phyloP scores from a whole-genome alignment of 140 eudicot species.

The Bidens hawaiensis region DNA sequence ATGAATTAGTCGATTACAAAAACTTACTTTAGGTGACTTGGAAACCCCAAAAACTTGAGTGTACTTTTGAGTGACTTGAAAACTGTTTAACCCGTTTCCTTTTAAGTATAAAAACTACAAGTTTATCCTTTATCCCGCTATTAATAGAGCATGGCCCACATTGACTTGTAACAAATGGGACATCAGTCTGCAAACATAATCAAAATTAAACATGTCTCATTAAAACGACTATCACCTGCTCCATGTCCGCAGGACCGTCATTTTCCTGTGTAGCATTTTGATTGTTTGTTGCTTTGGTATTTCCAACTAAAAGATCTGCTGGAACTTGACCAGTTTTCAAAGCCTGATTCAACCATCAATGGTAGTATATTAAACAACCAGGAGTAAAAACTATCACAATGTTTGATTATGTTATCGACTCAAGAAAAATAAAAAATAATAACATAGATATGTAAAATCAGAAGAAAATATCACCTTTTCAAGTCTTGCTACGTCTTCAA shows the following conservation, averaged over 20 bases:
- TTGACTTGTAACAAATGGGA: not conserved
- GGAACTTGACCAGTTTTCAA: conserved; percentile 86
- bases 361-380: conserved; percentile 1
- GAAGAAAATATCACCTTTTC: conserved; percentile 58
- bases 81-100: not conserved
- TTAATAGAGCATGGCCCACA: not conserved
- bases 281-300: conserved; percentile 18
- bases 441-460: not conserved
- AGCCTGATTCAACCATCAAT: conserved; percentile 48
- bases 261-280: conserved; percentile 36
- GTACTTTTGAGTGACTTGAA: not conserved
- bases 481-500: conserved; percentile 96
- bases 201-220: not conserved
- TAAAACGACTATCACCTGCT: conserved; percentile 45
- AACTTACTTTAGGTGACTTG: not conserved
- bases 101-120: not conserved
- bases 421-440: not conserved
- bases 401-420: not conserved
- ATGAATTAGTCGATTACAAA: not conserved
- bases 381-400: not conserved
- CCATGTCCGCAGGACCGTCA: conserved; percentile 65
- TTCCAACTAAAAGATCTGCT: conserved; percentile 50
- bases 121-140: not conserved
- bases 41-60: not conserved
- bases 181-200: not conserved